Conservation (phyloP, 2,329 filamentous ascomycete genomes). For the Pseudocercospora vitis region DNA sequence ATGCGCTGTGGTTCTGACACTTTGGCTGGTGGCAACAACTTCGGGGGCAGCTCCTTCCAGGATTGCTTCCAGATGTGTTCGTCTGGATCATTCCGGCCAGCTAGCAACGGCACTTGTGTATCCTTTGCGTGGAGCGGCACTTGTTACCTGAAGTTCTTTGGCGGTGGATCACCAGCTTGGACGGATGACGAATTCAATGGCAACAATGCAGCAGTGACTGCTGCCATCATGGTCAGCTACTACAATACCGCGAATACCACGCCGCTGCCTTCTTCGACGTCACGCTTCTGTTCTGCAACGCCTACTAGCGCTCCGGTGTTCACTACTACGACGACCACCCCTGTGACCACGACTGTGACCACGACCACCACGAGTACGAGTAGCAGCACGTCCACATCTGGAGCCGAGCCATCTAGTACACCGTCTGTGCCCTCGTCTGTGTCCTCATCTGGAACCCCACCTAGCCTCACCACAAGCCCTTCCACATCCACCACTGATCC, state of each 20-base stretch:
- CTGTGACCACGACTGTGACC: neutral
- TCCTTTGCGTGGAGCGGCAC: neutral
- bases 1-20: conserved; percentile 1
- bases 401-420: no score
- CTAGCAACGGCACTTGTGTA: neutral
- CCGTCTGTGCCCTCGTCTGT: neutral
- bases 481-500: neutral
- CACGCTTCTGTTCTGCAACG: neutral
- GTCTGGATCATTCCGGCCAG: neutral
- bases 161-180: neutral
- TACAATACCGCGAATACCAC: neutral
- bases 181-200: neutral
- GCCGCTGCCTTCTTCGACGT: neutral
- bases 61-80: conserved; percentile 8
- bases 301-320: no score
- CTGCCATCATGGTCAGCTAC: neutral
- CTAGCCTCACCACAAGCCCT: no score
- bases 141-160: neutral
- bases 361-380: no score
- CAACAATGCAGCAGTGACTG: neutral
- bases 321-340: conserved; percentile 1
- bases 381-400: no score
- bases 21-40: neutral
- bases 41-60: neutral
- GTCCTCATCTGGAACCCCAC: neutral